Evolutionary conservation across 768 basidiomycete genomes (phyloP).

Genomic region (Aureoboletus auriporus): DNA sequence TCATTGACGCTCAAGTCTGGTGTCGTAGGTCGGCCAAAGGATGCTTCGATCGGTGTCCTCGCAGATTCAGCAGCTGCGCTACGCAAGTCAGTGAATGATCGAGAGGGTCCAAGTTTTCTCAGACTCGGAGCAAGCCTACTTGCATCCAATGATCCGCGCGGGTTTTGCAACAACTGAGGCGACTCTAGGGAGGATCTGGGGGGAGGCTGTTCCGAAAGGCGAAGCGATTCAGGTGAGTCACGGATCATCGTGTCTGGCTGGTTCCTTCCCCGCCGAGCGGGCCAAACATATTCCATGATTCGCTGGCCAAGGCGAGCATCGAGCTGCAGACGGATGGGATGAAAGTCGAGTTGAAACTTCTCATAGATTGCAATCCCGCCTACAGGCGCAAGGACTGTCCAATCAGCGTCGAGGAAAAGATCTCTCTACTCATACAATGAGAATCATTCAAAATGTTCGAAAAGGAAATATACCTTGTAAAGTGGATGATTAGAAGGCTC

Average conservation of each 20-base stretch:
- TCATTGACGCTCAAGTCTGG: conserved; percentile 20
- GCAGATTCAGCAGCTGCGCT: conserved; percentile 37
- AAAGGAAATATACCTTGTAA: conserved; percentile 48
- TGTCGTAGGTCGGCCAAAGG: conserved; percentile 6
- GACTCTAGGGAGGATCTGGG: conserved; percentile 51
- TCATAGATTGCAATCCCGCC: conserved; percentile 92
- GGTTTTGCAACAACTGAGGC: conserved; percentile 32
- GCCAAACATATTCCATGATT: conserved; percentile 90
- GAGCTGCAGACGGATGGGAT: conserved; percentile 83
- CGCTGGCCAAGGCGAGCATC: conserved; percentile 77
- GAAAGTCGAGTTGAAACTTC: conserved; percentile 73
- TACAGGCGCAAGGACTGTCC: conserved; percentile 85
- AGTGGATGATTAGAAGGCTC: conserved; percentile 68
- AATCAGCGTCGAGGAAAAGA: conserved; percentile 71
- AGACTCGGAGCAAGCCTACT: conserved; percentile 37
- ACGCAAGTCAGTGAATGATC: conserved; percentile 70
- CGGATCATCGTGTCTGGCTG: background rate
- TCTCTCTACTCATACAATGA: conserved; percentile 44
- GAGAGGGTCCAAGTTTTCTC: conserved; percentile 54
- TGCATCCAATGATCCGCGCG: conserved; percentile 32
- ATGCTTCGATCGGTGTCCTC: conserved; percentile 11
- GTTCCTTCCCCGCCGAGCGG: conserved; percentile 45
- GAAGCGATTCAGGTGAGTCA: conserved; percentile 17
- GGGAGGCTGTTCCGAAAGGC: conserved; percentile 15
- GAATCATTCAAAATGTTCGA: background rate